phyloP scores from a whole-genome alignment of 306 rosid genomes.

The Dryas drummondii region DNA sequence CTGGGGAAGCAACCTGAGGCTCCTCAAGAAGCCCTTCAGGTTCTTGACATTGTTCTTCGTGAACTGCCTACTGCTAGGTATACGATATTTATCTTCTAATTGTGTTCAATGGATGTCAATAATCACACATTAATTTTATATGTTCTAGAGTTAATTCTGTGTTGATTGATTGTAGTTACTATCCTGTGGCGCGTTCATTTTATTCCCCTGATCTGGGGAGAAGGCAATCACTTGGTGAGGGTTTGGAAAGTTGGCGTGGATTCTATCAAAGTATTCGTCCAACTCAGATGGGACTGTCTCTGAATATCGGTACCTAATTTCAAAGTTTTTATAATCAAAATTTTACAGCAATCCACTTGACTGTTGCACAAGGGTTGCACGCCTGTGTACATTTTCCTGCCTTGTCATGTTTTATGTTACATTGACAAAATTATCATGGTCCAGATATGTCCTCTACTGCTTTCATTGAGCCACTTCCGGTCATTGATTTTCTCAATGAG shows the following conservation, averaged over 20 bases:
- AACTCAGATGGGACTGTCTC: conserved; percentile 92
- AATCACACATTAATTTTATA: neutral
- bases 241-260: conserved; percentile 98
- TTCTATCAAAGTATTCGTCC: conserved; percentile 97
- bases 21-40: conserved; percentile 98
- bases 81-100: neutral
- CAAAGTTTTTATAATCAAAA: neutral
- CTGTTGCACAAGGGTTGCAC: neutral
- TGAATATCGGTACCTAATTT: conserved; percentile 65
- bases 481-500: conserved; percentile 74
- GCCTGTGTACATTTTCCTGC: neutral
- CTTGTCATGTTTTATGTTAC: neutral
- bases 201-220: conserved; percentile 82
- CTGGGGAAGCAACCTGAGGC: conserved; percentile 93
- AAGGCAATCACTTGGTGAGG: conserved; percentile 90
- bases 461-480: conserved; percentile 91
- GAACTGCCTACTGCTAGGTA: conserved; percentile 89
- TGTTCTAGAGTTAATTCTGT: neutral
- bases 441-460: conserved; percentile 98
- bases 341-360: neutral
- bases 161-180: conserved; percentile 51
- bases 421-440: conserved; percentile 20
- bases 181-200: conserved; percentile 88
- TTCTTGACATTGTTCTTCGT: conserved; percentile 89
- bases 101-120: neutral